These are phyloP conservation scores for Paragyromitra xinjiangensis DNA, from an alignment of 495 filamentous ascomycete genomes.

Conservation along the genomic window DNA sequence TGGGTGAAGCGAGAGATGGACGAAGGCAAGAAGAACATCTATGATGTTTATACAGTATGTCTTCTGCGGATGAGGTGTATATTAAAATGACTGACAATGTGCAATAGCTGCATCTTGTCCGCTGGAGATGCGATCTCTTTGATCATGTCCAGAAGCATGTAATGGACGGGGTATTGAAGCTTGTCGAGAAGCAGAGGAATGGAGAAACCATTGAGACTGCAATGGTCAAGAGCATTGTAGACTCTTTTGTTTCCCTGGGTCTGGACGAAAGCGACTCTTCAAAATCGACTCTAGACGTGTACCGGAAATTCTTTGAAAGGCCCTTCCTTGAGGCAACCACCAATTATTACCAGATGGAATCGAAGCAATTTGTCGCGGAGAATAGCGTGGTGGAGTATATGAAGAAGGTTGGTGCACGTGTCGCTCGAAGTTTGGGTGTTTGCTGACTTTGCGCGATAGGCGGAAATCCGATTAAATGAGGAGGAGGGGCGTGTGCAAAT, in stretches of 20 bases:
- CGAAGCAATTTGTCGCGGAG: conserved; percentile 90
- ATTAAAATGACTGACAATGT: conserved; percentile 10
- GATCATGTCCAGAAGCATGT: conserved; percentile 80
- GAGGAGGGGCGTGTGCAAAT: conserved; percentile 94
- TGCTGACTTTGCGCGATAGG: conserved; percentile 58
- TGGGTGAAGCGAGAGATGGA: conserved; percentile 99
- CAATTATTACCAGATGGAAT: conserved; percentile 88
- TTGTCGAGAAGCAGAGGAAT: conserved; percentile 97
- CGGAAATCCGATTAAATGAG: conserved; percentile 87
- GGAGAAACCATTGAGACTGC: conserved; percentile 97
- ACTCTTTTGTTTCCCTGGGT: conserved; percentile 94
- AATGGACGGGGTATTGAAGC: conserved; percentile 91
- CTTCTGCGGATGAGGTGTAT: not conserved
- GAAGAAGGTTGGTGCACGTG: conserved; percentile 73
- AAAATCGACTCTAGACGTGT: conserved; percentile 95
- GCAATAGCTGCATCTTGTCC: conserved; percentile 78
- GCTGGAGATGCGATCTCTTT: conserved; percentile 94
- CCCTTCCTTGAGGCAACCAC: conserved; percentile 89
- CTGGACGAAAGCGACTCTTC: conserved; percentile 91
- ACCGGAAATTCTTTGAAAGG: conserved; percentile 86
- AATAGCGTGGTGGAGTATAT: conserved; percentile 99
- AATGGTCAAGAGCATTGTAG: conserved; percentile 96
- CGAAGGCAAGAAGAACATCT: conserved; percentile 97
- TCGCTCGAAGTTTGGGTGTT: not conserved
- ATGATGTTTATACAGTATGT: conserved; percentile 86